phyloP scores from a whole-genome alignment of 768 basidiomycete species.

The Tubosaeta sp. region DNA sequence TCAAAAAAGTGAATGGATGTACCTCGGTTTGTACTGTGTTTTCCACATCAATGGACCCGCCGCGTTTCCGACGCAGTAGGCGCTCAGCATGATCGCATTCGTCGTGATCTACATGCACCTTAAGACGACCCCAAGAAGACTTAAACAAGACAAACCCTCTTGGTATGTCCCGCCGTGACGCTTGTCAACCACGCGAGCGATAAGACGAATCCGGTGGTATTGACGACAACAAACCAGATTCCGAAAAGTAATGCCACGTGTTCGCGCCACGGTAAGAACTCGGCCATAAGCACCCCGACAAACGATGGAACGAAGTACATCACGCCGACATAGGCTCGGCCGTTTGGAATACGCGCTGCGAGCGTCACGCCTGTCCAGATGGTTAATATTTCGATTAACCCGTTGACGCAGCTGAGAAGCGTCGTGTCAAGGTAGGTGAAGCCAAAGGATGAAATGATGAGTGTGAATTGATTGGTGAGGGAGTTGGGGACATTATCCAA shows the following conservation, averaged over 20 bases:
- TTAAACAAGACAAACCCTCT: slow-evolving; percentile 48
- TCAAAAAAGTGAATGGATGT: slow-evolving; percentile 1
- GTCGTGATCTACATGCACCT: slow-evolving; percentile 23
- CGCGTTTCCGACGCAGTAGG: slow-evolving; percentile 65
- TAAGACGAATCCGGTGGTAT: slow-evolving; percentile 56
- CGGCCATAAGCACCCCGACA: slow-evolving; percentile 57
- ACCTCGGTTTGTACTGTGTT: slow-evolving; percentile 62
- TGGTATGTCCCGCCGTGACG: slow-evolving; percentile 70
- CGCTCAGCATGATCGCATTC: slow-evolving; percentile 70
- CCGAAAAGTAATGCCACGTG: slow-evolving; percentile 61
- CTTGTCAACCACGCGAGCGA: slow-evolving; percentile 60
- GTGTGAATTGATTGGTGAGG: slow-evolving; percentile 57
- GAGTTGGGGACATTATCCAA: slow-evolving; percentile 64
- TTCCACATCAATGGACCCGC: slow-evolving; percentile 81
- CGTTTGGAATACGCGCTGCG: slow-evolving; percentile 52
- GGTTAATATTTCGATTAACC: slow-evolving; percentile 61
- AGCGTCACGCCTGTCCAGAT: slow-evolving; percentile 64
- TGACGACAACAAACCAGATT: slow-evolving; percentile 36
- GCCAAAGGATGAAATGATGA: slow-evolving; percentile 65
- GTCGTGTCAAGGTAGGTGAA: slow-evolving; percentile 64
- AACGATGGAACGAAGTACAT: slow-evolving; percentile 63
- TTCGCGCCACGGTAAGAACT: slow-evolving; percentile 60
- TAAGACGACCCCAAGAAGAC: not conserved
- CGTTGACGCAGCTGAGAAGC: slow-evolving; percentile 63
- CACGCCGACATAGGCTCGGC: slow-evolving; percentile 60